Conservation (phyloP, 2,329 filamentous ascomycete species). For the Triangularia setosa region DNA sequence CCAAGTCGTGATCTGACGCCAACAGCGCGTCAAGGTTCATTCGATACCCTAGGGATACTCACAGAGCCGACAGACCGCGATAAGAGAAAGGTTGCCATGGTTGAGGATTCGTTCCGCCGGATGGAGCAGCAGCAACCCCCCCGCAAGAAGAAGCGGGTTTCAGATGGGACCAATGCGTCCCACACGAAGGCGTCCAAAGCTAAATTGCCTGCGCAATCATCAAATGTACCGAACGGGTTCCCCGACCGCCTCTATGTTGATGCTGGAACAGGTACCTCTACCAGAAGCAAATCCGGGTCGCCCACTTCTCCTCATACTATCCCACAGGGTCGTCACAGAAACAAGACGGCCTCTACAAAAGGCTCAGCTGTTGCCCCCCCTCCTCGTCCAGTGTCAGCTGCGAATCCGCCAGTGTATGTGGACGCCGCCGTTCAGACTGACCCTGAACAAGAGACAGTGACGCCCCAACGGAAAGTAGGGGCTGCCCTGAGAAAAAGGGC, state of each 20-base stretch:
- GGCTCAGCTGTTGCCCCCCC: slow-evolving; percentile 32
- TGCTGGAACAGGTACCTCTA: slow-evolving; percentile 41
- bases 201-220: slow-evolving; percentile 20
- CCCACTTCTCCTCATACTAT: slow-evolving; percentile 32
- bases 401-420: slow-evolving; percentile 39
- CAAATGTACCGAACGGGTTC: slow-evolving; percentile 32
- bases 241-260: slow-evolving; percentile 47
- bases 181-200: slow-evolving; percentile 29
- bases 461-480: slow-evolving; percentile 46
- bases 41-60: slow-evolving; percentile 56
- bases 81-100: slow-evolving; percentile 63
- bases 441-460: slow-evolving; percentile 37
- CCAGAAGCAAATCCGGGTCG: slow-evolving; percentile 50
- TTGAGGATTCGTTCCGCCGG: slow-evolving; percentile 60
- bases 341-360: slow-evolving; percentile 6
- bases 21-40: slow-evolving; percentile 52
- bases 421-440: slow-evolving; percentile 54
- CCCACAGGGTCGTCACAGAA: slow-evolving; percentile 1
- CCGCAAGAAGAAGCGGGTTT: slow-evolving; percentile 60
- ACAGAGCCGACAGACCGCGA: slow-evolving; percentile 64
- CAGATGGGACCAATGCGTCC: slow-evolving; percentile 45
- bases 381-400: slow-evolving; percentile 30
- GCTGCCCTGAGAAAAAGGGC: slow-evolving; percentile 49
- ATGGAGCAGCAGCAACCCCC: slow-evolving; percentile 54
- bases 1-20: slow-evolving; percentile 64